phyloP scores from a whole-genome alignment of 2,329 filamentous ascomycete genomes.

The Juglanconis juglandina region DNA sequence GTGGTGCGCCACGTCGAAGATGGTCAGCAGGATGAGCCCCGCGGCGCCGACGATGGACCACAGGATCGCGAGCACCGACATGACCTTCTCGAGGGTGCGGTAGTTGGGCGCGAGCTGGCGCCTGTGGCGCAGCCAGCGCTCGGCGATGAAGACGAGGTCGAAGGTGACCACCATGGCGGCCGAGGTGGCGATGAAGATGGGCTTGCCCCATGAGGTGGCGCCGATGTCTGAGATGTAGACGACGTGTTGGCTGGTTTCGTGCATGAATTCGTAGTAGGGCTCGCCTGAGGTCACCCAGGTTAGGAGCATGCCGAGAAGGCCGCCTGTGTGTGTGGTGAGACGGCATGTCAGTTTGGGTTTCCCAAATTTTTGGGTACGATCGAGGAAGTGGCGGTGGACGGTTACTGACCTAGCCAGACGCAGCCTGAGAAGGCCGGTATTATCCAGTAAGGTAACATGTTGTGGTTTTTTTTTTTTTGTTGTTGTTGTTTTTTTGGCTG shows the following conservation, averaged over 20 bases:
- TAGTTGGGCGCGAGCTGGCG: conserved; percentile 71
- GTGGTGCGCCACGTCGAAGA: conserved; percentile 73
- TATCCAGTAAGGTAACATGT: conserved; percentile 7
- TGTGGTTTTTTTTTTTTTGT: background rate
- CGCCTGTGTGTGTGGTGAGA: background rate
- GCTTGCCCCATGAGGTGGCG: conserved; percentile 55
- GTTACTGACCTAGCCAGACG: conserved; percentile 2
- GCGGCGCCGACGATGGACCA: conserved; percentile 68
- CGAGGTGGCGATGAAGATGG: conserved; percentile 69
- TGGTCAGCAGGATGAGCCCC: conserved; percentile 72
- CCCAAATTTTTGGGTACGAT: background rate
- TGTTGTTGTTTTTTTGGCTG: background rate
- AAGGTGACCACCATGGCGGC: conserved; percentile 70
- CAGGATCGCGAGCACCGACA: conserved; percentile 56
- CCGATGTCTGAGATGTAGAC: conserved; percentile 66
- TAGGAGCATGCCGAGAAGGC: conserved; percentile 11
- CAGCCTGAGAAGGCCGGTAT: conserved; percentile 10
- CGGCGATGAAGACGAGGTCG: conserved; percentile 70
- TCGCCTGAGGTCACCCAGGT: conserved; percentile 3
- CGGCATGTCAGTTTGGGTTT: background rate
- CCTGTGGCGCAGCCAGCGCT: conserved; percentile 75
- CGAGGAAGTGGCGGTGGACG: background rate
- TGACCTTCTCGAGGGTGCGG: conserved; percentile 54
- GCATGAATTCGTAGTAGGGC: conserved; percentile 54
- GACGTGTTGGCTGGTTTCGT: conserved; percentile 45